phyloP scores from a whole-genome alignment of 1,284 basidiomycete species.

The Melampsora allii-populina region DNA sequence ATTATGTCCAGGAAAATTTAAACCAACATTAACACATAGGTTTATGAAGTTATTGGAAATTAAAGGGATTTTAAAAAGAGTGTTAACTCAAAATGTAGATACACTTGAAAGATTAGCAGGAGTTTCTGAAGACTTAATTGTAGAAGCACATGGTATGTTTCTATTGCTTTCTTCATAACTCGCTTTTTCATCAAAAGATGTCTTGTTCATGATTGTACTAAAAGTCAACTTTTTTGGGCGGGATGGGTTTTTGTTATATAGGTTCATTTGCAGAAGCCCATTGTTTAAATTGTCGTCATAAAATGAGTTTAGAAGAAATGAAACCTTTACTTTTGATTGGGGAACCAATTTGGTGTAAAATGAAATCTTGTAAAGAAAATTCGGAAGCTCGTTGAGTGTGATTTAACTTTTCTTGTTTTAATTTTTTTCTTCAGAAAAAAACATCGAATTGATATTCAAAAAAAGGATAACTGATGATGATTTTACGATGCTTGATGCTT shows the following conservation, averaged over 20 bases:
- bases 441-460: too few species aligned
- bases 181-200: neutral
- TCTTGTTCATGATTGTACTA: too few species aligned
- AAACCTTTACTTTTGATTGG: slow-evolving; percentile 61
- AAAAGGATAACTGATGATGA: too few species aligned
- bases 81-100: slow-evolving; percentile 70
- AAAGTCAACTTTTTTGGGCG: neutral
- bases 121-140: slow-evolving; percentile 67
- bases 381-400: slow-evolving; percentile 31
- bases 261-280: slow-evolving; percentile 58
- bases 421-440: too few species aligned
- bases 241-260: slow-evolving; percentile 6
- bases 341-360: slow-evolving; percentile 48
- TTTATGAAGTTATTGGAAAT: slow-evolving; percentile 74
- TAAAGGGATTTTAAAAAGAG: slow-evolving; percentile 65
- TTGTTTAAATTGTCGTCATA: slow-evolving; percentile 67
- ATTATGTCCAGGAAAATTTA: slow-evolving; percentile 79
- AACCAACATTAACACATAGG: slow-evolving; percentile 83
- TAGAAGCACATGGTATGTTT: slow-evolving; percentile 94
- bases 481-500: too few species aligned
- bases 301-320: slow-evolving; percentile 67
- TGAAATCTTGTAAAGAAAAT: slow-evolving; percentile 44
- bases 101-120: slow-evolving; percentile 84
- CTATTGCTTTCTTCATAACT: slow-evolving; percentile 53
- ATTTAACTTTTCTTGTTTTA: too few species aligned